Conservation (phyloP, 768 basidiomycete species). For the Psilocybe cyanescens region DNA sequence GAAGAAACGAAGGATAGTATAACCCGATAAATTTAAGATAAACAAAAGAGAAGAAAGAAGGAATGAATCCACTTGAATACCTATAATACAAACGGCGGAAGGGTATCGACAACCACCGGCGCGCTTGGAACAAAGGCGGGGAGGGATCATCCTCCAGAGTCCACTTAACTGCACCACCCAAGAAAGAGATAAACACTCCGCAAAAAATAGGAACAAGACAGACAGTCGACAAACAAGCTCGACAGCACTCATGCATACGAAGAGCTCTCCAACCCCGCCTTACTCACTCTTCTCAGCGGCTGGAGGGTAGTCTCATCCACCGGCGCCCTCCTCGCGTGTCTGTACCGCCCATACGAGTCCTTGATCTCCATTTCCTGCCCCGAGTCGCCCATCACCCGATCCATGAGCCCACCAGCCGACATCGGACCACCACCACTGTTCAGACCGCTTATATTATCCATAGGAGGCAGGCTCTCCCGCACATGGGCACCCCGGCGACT, state of each 20-base stretch:
- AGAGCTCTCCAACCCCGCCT: conserved; percentile 88
- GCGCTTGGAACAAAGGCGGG: neutral
- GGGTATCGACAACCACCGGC: conserved; percentile 8
- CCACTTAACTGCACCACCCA: neutral
- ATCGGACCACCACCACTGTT: conserved; percentile 35
- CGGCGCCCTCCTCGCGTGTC: conserved; percentile 85
- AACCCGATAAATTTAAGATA: too few relatives aligned
- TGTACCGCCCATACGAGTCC: conserved; percentile 82
- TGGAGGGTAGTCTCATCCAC: conserved; percentile 89
- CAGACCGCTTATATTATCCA: conserved; percentile 32
- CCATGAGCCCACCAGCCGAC: conserved; percentile 40
- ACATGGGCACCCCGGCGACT: conserved; percentile 56
- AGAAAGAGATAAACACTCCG: neutral
- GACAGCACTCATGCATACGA: conserved; percentile 23
- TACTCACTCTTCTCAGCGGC: conserved; percentile 88
- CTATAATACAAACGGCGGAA: conserved; percentile 6
- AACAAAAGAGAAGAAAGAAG: neutral
- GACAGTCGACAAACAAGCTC: neutral
- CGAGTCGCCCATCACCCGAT: conserved; percentile 60
- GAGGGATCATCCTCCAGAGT: neutral
- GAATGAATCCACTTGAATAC: neutral
- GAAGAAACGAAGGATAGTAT: too few relatives aligned
- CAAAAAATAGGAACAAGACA: neutral
- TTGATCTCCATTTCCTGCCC: conserved; percentile 90
- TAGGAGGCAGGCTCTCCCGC: conserved; percentile 77